phyloP scores from a whole-genome alignment of 2,329 filamentous ascomycete species.

The Grosmannia clavigera region DNA sequence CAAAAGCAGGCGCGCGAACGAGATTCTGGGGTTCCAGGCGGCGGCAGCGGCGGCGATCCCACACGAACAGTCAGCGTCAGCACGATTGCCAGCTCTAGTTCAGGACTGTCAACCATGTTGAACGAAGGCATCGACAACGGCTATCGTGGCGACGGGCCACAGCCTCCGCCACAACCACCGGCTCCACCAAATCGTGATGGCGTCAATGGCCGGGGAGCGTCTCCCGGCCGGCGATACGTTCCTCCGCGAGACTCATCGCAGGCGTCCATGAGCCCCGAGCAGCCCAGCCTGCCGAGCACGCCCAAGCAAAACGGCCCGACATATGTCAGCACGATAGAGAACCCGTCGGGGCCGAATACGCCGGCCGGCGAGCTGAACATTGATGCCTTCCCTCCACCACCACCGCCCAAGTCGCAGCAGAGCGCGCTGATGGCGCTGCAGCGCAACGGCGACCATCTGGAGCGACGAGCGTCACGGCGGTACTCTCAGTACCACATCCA shows the following conservation, averaged over 20 bases:
- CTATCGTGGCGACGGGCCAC: conserved; percentile 27
- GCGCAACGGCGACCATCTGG: conserved; percentile 71
- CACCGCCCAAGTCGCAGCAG: conserved; percentile 62
- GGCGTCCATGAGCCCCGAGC: conserved; percentile 32
- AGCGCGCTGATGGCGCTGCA: conserved; percentile 87
- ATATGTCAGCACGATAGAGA: conserved; percentile 42
- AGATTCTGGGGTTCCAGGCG: conserved; percentile 30
- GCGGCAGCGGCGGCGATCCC: neutral
- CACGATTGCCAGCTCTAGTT: conserved; percentile 44
- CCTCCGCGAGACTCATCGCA: conserved; percentile 35
- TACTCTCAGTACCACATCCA: conserved; percentile 97
- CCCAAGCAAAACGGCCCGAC: conserved; percentile 65
- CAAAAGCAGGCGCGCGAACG: conserved; percentile 49
- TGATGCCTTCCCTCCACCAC: conserved; percentile 59
- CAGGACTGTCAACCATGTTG: conserved; percentile 43
- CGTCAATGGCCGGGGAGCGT: conserved; percentile 18
- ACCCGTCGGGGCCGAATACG: conserved; percentile 18
- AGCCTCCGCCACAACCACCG: conserved; percentile 15
- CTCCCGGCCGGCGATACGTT: conserved; percentile 35
- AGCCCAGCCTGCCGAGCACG: conserved; percentile 59
- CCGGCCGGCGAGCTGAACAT: conserved; percentile 39
- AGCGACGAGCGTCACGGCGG: conserved; percentile 79
- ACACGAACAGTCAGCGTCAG: conserved; percentile 41
- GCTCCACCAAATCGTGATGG: conserved; percentile 14
- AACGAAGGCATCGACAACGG: conserved; percentile 47